A percentile compares a stretch with the other conserved stretches of the same genome.
phyloP scores from a whole-genome alignment of 371 early-diverging fungal genomes.

The Lichtheimia corymbifera region DNA sequence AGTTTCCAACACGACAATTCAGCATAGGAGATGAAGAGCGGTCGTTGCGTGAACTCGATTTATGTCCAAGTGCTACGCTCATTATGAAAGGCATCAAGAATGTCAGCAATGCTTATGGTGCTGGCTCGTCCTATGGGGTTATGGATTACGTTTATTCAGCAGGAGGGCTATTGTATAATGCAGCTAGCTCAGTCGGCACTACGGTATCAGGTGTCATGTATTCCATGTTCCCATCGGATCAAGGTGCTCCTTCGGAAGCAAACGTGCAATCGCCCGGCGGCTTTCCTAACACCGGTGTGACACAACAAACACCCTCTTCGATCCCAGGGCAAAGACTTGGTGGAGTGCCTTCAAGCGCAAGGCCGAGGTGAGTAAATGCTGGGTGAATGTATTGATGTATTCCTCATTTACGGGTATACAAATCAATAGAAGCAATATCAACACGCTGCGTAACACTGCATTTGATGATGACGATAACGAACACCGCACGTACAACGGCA shows the following conservation, averaged over 20 bases:
- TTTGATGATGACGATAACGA: conserved; percentile 22
- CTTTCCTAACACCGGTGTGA: background rate
- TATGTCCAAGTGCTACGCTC: conserved; percentile 60
- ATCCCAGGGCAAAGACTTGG: conserved; percentile 10
- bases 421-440: conserved; percentile 20
- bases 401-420: background rate
- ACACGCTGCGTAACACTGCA: conserved; percentile 26
- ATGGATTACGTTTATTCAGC: conserved; percentile 30
- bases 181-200: conserved; percentile 25
- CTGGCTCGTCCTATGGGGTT: conserved; percentile 7
- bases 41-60: conserved; percentile 41
- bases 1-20: conserved; percentile 48
- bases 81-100: conserved; percentile 52
- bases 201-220: conserved; percentile 14
- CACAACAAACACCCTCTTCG: conserved; percentile 1
- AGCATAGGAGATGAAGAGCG: conserved; percentile 42
- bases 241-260: background rate
- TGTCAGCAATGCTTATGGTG: conserved; percentile 27
- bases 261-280: background rate
- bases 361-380: conserved; percentile 7
- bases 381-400: background rate
- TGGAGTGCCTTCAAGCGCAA: conserved; percentile 9
- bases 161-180: conserved; percentile 25
- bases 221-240: conserved; percentile 25
- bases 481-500: conserved; percentile 44